These are phyloP conservation scores for Suillus decipiens DNA, from an alignment of 768 basidiomycete species.

Conservation along the genomic window DNA sequence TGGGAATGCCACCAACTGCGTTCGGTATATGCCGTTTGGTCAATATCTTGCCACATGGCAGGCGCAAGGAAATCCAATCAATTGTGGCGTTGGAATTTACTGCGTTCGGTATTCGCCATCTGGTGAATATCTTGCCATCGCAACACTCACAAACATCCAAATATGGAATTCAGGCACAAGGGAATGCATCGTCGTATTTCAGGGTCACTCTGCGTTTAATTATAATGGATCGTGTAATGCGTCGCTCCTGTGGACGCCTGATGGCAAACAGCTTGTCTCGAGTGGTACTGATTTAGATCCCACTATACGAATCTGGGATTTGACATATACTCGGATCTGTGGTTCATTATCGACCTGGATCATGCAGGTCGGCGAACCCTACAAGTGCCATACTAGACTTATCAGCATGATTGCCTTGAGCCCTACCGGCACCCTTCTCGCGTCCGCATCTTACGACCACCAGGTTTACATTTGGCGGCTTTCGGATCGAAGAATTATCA, in stretches of 20 bases:
- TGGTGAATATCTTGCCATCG: neutral
- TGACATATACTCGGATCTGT: neutral
- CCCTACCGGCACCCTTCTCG: neutral
- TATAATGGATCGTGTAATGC: neutral
- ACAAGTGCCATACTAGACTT: neutral
- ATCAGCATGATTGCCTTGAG: neutral
- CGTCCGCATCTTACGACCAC: neutral
- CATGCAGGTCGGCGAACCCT: neutral
- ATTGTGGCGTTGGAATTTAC: too few species aligned
- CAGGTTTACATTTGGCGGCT: neutral
- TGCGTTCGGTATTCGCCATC: too few species aligned
- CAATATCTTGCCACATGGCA: neutral
- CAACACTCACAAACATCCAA: neutral
- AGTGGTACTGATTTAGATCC: rapidly evolving
- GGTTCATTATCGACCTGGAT: neutral
- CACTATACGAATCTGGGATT: neutral
- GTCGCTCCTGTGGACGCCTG: neutral
- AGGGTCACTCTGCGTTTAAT: neutral
- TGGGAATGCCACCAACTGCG: neutral
- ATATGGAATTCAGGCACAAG: neutral
- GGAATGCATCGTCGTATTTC: neutral
- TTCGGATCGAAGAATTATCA: neutral
- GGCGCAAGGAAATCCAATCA: too few species aligned
- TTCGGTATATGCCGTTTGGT: neutral
- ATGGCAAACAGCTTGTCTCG: neutral